Conservation (phyloP, 768 basidiomycete genomes). For the Austroboletus festivus region DNA sequence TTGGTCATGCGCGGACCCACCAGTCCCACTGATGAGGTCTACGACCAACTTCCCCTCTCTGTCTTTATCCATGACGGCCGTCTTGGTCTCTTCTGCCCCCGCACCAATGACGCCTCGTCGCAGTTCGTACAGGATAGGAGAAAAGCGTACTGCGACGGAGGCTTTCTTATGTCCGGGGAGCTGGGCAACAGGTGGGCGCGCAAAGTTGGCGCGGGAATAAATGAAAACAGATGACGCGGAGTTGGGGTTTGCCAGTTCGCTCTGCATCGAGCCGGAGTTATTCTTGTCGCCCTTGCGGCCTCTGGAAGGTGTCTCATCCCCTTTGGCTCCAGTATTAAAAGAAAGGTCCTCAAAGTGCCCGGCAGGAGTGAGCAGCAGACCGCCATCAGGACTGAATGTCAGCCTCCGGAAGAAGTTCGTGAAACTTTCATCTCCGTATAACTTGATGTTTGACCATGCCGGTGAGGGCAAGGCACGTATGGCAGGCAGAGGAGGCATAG, state of each 20-base stretch:
- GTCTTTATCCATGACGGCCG: conserved; percentile 66
- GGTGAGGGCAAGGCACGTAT: conserved; percentile 70
- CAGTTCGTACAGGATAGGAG: conserved; percentile 90
- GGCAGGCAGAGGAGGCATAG: conserved; percentile 90
- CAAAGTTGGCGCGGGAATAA: conserved; percentile 93
- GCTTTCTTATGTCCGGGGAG: conserved; percentile 96
- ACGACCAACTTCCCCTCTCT: conserved; percentile 59
- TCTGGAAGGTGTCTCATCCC: conserved; percentile 44
- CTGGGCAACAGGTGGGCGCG: conserved; percentile 88
- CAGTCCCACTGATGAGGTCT: conserved; percentile 48
- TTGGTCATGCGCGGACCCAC: conserved; percentile 11
- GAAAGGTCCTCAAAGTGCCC: conserved; percentile 96
- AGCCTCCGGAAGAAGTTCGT: conserved; percentile 95
- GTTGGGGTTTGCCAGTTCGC: conserved; percentile 33
- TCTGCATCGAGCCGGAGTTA: conserved; percentile 25
- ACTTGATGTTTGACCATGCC: conserved; percentile 65
- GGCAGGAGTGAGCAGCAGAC: conserved; percentile 89
- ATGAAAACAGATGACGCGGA: conserved; percentile 78
- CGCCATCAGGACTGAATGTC: conserved; percentile 94
- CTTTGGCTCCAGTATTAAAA: conserved; percentile 35
- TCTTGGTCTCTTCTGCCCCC: conserved; percentile 42
- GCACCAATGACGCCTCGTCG: conserved; percentile 50
- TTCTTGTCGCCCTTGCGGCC: conserved; percentile 50
- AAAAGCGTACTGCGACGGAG: conserved; percentile 90
- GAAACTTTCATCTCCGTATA: conserved; percentile 94